Evolutionary conservation across 352 stramenopile species (phyloP), one percentile per base, ranked within the genome.

Genomic region (Blastocystis sp.): DNA sequence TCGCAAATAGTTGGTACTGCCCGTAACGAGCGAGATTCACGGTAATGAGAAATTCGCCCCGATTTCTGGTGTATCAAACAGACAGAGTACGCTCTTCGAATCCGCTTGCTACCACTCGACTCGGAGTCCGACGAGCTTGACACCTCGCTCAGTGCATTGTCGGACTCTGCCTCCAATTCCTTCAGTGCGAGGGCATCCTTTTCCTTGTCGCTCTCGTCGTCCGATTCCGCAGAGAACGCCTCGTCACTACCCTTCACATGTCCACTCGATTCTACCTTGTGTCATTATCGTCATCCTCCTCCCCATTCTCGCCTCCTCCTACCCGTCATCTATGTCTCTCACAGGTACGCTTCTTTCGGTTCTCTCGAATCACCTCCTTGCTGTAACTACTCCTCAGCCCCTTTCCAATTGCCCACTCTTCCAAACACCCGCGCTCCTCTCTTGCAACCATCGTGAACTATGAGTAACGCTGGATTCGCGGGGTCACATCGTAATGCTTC

Each of bases 391-490:
- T 17, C 0, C 7, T 69, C 23, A 67, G 17, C 66, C 11, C 10
- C 11, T 1, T 56, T 14, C 1, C 28, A 10, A 34, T 52, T 10
- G 5, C 9, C 41, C 10, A 84, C 74, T 84, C 74, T 62, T 84
- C 74, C 56, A 84, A 38, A 69, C 74, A 84, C 23, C 23, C 2
- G 11, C 60, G 52, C n/a, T 84, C 74, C 66, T 84, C 74, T 45
- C 74, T 21, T 7, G 53, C 59, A 38, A 84, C 74, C 74, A 84
- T 84, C 41, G 74, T 84, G 21, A 84, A 67, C 74, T 84, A 67
- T 21, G 28, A 1, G 66, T 66, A 19, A 84, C 48, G 14, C 5
- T 1, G 40, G 45, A n/a, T 1, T 21, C 14, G 2, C 52, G 28
- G 2, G 2, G 1, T 1, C 40, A 84, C 74, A 59, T 84, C 74